Base-by-base conservation (phyloP, 805 yeast species). In the Brettanomyces bruxellensis region DNA sequence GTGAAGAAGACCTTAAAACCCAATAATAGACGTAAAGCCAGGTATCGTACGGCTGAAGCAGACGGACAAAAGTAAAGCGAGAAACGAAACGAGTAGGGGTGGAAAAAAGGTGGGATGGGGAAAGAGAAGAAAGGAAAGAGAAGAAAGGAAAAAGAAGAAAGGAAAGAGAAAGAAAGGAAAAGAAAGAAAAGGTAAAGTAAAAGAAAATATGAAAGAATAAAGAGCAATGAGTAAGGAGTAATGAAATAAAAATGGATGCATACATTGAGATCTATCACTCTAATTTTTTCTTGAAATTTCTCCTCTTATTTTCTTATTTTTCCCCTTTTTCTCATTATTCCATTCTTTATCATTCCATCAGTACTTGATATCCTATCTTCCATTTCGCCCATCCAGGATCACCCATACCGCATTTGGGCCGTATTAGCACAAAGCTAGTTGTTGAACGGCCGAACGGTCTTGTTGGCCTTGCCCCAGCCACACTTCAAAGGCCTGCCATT, bases 401-500 rank as follows among this genome's bases (percentile, higher is more conserved):
- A 18, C 18, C 18, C 1, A 18, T 18, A 18, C 18, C 18, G 18
- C 18, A 18, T 18, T 18, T 18, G 18, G 18, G 18, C 18, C 18
- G 18, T 2, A 18, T 18, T 18, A 18, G 18, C 18, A 18, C 18
- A 18, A 18, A 18, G 18, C 18, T 18, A 41, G 32, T 41, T 41
- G n/a, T 30, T 41, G 38, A 41, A 41, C 7, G 45, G 45, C 12
- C 45, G 41, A 8, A 43, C 41, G 24, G 25, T 38, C 44, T 47
- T 52, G 23, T 46, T 48, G 4, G 53, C 45, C 45, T 81, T 85
- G 45, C 95, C 96, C 96, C 96, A 89, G 34, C 95, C 90, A 55
- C 88, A 79, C 60, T 81, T 83, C 60, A 87, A 65, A 23, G 84
- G 81, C 59, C 95, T 74, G 23, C 95, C 95, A 58, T 83, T 81